A percentile compares a stretch with the other conserved stretches of the same genome.
Conservation (phyloP, 2,329 filamentous ascomycete genomes). For the Colletotrichum spaethianum region DNA sequence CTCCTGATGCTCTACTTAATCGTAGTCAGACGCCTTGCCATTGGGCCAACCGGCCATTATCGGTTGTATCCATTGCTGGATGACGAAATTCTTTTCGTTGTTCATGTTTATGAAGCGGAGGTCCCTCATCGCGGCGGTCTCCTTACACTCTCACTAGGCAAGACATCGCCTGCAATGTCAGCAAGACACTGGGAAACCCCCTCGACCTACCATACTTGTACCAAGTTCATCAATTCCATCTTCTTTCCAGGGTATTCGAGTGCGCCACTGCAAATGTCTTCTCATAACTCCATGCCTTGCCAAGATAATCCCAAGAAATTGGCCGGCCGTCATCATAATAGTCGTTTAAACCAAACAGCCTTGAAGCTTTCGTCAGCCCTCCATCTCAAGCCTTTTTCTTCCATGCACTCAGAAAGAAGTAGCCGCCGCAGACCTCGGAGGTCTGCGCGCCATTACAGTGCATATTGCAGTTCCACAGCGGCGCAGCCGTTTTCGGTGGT, state of each 20-base stretch:
- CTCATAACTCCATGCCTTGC: background rate
- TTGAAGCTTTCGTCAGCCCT: background rate
- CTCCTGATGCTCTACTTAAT: constrained; percentile 40
- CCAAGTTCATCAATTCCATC: background rate
- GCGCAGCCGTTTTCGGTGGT: constrained; percentile 5
- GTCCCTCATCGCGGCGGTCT: too few species aligned
- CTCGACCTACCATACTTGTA: background rate
- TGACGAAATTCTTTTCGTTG: accelerated
- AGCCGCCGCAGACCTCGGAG: constrained; percentile 28
- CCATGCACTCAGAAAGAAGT: constrained; percentile 31
- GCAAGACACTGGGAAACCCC: background rate
- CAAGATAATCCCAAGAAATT: background rate
- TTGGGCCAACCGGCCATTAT: constrained; percentile 50
- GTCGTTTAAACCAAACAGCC: background rate
- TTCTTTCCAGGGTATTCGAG: background rate
- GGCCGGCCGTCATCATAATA: background rate
- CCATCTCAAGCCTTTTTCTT: constrained; percentile 19
- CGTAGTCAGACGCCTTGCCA: constrained; percentile 61
- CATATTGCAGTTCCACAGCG: constrained; percentile 33
- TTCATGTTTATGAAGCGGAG: background rate
- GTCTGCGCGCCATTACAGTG: constrained; percentile 27
- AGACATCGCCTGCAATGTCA: background rate
- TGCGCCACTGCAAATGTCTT: background rate
- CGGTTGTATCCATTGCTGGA: constrained; percentile 13
- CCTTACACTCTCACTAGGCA: background rate